Conservation (phyloP, 148 eudicot species). For the Amaranthus cruentus region DNA sequence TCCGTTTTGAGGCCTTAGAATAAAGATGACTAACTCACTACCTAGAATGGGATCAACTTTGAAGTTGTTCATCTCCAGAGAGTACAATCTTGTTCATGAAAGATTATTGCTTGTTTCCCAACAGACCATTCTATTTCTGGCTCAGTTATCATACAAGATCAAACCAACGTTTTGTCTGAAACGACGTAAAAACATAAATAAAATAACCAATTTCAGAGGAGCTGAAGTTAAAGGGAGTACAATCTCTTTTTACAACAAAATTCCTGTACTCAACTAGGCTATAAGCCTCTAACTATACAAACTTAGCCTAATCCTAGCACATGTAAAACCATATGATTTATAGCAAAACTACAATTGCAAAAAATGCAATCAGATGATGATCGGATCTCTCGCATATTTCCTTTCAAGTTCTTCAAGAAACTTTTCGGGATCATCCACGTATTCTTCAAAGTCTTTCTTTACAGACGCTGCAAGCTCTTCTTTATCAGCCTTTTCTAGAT, state of each 20-base stretch:
- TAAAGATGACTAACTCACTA: too few species aligned
- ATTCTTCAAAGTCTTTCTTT: slow-evolving; percentile 45
- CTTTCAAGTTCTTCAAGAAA: slow-evolving; percentile 52
- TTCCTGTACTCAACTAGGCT: background rate
- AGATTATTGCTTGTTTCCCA: too few species aligned
- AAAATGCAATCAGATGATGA: slow-evolving; percentile 1
- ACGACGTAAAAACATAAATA: background rate
- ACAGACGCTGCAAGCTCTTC: slow-evolving; percentile 48
- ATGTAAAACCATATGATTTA: slow-evolving; percentile 2
- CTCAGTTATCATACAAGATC: too few species aligned
- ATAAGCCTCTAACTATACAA: slow-evolving; percentile 2
- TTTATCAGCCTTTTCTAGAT: slow-evolving; percentile 50
- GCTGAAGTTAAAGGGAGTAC: background rate
- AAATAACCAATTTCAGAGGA: background rate
- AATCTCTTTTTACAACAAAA: background rate
- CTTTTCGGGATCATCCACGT: slow-evolving; percentile 48
- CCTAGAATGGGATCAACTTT: too few species aligned
- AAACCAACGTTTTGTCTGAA: background rate
- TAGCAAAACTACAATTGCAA: background rate
- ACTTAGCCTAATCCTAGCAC: slow-evolving; percentile 1
- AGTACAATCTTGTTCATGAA: too few species aligned
- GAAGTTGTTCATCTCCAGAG: too few species aligned
- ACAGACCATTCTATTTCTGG: too few species aligned
- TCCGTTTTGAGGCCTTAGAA: too few species aligned
- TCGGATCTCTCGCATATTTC: slow-evolving; percentile 32